Evolutionary conservation across 2,329 filamentous ascomycete genomes (phyloP).

Genomic region (Colletotrichum agaves): DNA sequence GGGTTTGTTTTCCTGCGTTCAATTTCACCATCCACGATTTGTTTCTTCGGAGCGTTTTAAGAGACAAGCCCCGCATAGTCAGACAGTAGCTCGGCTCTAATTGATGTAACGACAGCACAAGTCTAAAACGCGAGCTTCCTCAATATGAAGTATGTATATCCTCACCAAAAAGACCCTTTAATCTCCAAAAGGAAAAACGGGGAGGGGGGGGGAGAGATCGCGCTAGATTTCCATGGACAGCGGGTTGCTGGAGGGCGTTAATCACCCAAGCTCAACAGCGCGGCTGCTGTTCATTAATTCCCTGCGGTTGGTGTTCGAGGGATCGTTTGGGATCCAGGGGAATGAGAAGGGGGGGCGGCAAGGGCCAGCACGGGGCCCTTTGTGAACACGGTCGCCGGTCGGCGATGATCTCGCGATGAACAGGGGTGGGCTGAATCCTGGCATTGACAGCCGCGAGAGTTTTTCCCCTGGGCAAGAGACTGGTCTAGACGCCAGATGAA

Average conservation of each 20-base stretch:
- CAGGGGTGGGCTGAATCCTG: not conserved
- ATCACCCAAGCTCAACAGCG: slow-evolving; percentile 2
- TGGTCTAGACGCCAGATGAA: not conserved
- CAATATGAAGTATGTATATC: too few relatives aligned
- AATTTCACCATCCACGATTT: too few relatives aligned
- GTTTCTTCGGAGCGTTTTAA: too few relatives aligned
- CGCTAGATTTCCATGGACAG: not conserved
- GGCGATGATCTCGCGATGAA: not conserved
- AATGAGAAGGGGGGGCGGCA: too few relatives aligned
- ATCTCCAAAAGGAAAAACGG: not conserved
- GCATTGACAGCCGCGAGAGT: not conserved
- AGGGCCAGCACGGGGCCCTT: not conserved
- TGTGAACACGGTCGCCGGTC: not conserved
- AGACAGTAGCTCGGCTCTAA: too few relatives aligned
- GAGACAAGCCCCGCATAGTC: too few relatives aligned
- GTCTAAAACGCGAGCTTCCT: too few relatives aligned
- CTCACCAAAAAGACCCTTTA: not conserved
- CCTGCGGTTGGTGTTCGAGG: slow-evolving; percentile 23
- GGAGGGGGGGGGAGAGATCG: not conserved
- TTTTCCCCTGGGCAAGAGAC: not conserved
- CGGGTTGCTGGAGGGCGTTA: not conserved
- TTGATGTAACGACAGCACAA: too few relatives aligned
- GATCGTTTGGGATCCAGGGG: slow-evolving; percentile 15
- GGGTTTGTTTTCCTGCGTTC: too few relatives aligned
- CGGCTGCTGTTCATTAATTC: slow-evolving; percentile 15